A percentile compares a stretch with the other conserved stretches of the same genome.
phyloP scores from a whole-genome alignment of 163 green algal species.

The Prototheca cutis region DNA sequence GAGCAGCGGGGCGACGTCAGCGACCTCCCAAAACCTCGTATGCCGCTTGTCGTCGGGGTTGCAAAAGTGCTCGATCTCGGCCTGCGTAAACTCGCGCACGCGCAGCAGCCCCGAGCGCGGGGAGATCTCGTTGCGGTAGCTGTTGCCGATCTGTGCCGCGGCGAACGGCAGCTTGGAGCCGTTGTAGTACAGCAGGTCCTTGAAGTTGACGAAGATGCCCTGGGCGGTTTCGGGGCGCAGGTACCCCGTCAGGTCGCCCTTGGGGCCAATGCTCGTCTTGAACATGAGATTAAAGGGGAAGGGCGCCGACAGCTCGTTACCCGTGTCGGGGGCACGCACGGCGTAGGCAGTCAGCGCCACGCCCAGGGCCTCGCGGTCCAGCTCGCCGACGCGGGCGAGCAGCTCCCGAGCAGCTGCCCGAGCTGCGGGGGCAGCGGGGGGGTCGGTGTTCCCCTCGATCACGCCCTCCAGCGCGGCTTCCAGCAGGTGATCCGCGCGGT shows the following conservation, averaged over 20 bases:
- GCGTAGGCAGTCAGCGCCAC: constrained; percentile 51
- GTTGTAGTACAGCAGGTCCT: constrained; percentile 97
- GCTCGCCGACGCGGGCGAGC: constrained; percentile 62
- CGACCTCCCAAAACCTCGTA: constrained; percentile 78
- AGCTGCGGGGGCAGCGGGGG: constrained; percentile 29
- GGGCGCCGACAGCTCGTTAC: constrained; percentile 79
- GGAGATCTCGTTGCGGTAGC: constrained; percentile 95
- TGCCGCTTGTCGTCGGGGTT: constrained; percentile 87
- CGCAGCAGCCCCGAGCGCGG: constrained; percentile 84
- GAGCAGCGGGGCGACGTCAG: constrained; percentile 72
- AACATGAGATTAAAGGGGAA: constrained; percentile 99
- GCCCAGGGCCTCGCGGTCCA: constrained; percentile 57
- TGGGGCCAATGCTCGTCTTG: constrained; percentile 89
- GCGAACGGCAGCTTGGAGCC: constrained; percentile 95
- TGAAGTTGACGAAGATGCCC: constrained; percentile 99
- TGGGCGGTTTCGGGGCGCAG: constrained; percentile 94
- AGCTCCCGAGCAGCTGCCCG: constrained; percentile 32
- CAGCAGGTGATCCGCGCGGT: constrained; percentile 92
- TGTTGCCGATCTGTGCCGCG: constrained; percentile 89
- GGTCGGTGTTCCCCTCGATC: constrained; percentile 61
- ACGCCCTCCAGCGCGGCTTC: constrained; percentile 70
- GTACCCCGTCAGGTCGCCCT: constrained; percentile 80
- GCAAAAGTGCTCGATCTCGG: constrained; percentile 98
- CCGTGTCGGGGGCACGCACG: constrained; percentile 83
- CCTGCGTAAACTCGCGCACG: constrained; percentile 96